Base-by-base conservation (phyloP, 1,284 basidiomycete species). In the Porphyrellus sp. region DNA sequence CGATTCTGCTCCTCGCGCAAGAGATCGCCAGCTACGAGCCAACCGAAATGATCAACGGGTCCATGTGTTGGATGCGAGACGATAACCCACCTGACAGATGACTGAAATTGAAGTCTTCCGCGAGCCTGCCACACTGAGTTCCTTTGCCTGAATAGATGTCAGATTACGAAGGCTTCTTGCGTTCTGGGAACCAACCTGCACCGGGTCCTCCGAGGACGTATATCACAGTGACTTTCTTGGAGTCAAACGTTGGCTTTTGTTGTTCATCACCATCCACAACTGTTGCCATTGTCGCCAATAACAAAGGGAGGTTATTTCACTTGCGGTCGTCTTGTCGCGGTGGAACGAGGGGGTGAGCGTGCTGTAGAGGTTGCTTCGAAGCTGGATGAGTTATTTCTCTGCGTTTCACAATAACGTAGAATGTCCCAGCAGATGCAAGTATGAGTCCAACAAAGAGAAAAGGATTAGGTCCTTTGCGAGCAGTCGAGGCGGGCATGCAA, bases 201-300 rank as follows among this genome's bases (percentile, higher is more conserved):
- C 97, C 97, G 21, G 97, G 97, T 1, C 97, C 97, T 37, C 97
- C 97, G 21, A 99, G 87, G 18, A 99, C 95, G 65, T 93, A 99
- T 62, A 99, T 79, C 55, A 99, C 94, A 23, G 83, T 88, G 59
- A 98, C 86, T 59, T 93, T 86, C 48, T 72, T 70, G 39, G 76
- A 70, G 68, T 93, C 83, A 65, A 98, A 98, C 12, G 76, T 78
- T 15, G 83, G 75, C 8, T 63, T 80, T 16, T 81, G 74, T 11
- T 62, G 57, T 30, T 37, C 21, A 35, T 37, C 35, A 21, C 45
- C 50, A 42, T 51, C 51, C 11, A 43, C 21, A 8, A 23, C 34
- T 18, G 65, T 48, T 39, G 45, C 44, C 67, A 68, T 67, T 23
- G 20, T 43, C 23, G 11, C 13, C 41, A 49, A 13, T 52, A 41